A percentile compares a stretch with the other conserved stretches of the same genome.
Evolutionary conservation across 2,329 filamentous ascomycete species (phyloP).

Genomic region (Pyrenophora graminea): DNA sequence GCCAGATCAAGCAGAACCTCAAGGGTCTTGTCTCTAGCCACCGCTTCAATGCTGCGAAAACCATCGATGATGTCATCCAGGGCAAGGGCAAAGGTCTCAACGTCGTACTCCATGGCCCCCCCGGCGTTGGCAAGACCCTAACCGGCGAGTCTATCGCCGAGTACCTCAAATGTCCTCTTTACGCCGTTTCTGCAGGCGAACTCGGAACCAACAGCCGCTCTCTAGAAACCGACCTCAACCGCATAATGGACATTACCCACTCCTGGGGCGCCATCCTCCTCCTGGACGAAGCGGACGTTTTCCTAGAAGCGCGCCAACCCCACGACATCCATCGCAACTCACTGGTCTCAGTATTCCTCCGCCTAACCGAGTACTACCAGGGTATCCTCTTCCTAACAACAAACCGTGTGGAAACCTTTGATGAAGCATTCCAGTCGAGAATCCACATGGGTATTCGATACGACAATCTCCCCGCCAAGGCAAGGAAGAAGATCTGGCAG

Average conservation of each 20-base stretch:
- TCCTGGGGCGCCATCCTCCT: constrained; percentile 84
- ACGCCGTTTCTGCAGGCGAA: constrained; percentile 82
- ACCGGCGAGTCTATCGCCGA: constrained; percentile 88
- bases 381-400: constrained; percentile 89
- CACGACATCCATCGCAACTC: constrained; percentile 85
- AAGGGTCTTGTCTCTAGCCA: constrained; percentile 83
- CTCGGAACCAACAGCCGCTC: constrained; percentile 73
- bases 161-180: constrained; percentile 77
- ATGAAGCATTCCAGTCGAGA: constrained; percentile 85
- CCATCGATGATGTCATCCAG: constrained; percentile 72
- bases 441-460: constrained; percentile 87
- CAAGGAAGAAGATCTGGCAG: constrained; percentile 79
- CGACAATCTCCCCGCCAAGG: constrained; percentile 71
- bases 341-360: constrained; percentile 83
- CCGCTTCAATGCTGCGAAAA: constrained; percentile 78
- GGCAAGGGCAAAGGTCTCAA: constrained; percentile 88
- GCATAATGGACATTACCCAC: constrained; percentile 83
- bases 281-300: constrained; percentile 70
- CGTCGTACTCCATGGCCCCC: constrained; percentile 74
- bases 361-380: constrained; percentile 87
- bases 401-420: constrained; percentile 84
- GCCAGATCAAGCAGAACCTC: constrained; percentile 66
- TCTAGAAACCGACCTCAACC: constrained; percentile 77
- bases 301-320: constrained; percentile 77
- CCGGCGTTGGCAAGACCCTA: constrained; percentile 85